Base-by-base conservation (phyloP, 1,284 basidiomycete genomes). In the Cutaneotrichosporon mucoides region DNA sequence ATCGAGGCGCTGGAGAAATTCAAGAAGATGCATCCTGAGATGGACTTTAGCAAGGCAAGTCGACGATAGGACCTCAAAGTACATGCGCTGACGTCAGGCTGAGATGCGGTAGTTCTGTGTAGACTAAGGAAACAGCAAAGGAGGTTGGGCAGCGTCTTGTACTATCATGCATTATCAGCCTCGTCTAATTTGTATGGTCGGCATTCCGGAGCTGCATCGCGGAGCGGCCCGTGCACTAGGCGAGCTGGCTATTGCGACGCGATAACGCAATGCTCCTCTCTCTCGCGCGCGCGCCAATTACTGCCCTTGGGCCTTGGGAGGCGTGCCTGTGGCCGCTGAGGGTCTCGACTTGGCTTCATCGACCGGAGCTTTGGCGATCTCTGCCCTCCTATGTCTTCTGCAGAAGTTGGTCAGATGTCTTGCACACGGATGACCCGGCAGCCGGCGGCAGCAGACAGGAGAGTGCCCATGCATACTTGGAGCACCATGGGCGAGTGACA, bases 11-110 rank as follows among this genome's bases (percentile, higher is more conserved):
- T 97, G 59, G 85, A 88, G 78, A 93, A 89, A 76, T 96, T 97
- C 80, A 88, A 94, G 79, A 85, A 81, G 13, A 84, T 85, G 42
- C 92, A 97, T 77, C 94, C 93, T 1, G 93, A 97, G 76, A 84
- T 97, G 75, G 94, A 97, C 77, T 95, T 97, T 72, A 90, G 88
- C 45, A 87, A 94, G n/a, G 91, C 89, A 16, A 89, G 69, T 64
- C 4, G n/a, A n/a, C 9, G n/a, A 10, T 7, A 7, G 38, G 15
- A 4, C 15, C 15, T 33, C 37, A 4, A 10, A 3, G 7, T 6
- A 13, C 15, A 5, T 11, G 15, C 1, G 48, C 44, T 57, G 43
- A 55, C 46, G 9, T 6, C 56, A 65, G 58, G 61, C 62, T 10
- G 63, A 66, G 54, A 58, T 68, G n/a, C 49, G 56, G 43, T 64